Evolutionary conservation across 176 grass and related monocot genomes (phyloP).

Genomic region (Rhynchospora tenuis): DNA sequence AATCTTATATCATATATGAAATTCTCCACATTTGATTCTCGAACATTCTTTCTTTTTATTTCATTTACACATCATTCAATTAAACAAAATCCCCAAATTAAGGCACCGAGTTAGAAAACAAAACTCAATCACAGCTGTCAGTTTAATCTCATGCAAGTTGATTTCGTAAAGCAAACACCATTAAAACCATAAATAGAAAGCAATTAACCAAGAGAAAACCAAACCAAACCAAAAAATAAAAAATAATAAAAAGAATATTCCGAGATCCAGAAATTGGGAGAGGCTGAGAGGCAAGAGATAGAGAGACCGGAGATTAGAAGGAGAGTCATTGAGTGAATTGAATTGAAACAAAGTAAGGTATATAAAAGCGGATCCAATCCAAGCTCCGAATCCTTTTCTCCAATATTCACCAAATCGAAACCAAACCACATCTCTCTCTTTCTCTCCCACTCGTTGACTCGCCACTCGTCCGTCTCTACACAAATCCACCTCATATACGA

Average conservation of each 20-base stretch:
- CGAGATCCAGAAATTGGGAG: background rate
- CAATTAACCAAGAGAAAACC: background rate
- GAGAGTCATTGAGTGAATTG: background rate
- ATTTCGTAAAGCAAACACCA: background rate
- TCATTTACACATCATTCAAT: too few relatives aligned
- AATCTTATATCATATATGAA: too few relatives aligned
- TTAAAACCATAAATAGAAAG: background rate
- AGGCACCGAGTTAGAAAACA: background rate
- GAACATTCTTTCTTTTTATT: too few relatives aligned
- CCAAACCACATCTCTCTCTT: background rate
- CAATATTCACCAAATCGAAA: conserved; percentile 25
- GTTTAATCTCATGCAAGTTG: background rate
- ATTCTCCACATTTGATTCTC: too few relatives aligned
- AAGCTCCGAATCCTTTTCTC: conserved; percentile 39
- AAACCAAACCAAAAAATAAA: background rate
- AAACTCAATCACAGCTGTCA: background rate
- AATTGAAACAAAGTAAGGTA: background rate
- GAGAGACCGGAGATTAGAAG: background rate
- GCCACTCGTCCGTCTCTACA: background rate
- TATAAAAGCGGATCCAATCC: conserved; percentile 24
- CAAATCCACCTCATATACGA: background rate
- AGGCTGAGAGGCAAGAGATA: too few relatives aligned
- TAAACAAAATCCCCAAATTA: background rate
- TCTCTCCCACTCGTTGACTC: conserved; percentile 32
- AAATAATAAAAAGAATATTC: background rate